Evolutionary conservation across 805 yeast species (phyloP).

Genomic region (Schizosaccharomyces cryophilus): DNA sequence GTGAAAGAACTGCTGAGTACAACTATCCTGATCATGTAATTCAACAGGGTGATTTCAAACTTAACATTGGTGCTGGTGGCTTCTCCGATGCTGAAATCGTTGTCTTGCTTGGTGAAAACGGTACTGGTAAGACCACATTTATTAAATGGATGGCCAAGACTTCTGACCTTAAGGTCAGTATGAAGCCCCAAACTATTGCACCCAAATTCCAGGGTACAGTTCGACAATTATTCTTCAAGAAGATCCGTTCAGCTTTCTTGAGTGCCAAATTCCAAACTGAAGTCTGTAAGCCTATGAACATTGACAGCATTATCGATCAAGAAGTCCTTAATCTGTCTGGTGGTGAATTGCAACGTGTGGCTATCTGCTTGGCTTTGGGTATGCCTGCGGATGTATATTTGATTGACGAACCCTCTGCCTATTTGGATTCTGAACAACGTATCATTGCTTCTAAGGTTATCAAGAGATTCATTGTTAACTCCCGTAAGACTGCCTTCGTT

Average conservation of each 20-base stretch:
- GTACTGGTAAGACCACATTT: slow-evolving; percentile 97
- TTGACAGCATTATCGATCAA: slow-evolving; percentile 86
- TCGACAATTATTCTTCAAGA: slow-evolving; percentile 88
- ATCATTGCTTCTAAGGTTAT: slow-evolving; percentile 95
- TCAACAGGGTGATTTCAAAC: slow-evolving; percentile 89
- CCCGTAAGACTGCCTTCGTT: slow-evolving; percentile 94
- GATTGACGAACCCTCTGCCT: slow-evolving; percentile 97
- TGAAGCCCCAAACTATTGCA: slow-evolving; percentile 98
- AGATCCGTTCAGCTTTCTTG: slow-evolving; percentile 78
- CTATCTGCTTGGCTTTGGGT: slow-evolving; percentile 87
- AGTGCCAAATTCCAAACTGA: slow-evolving; percentile 96
- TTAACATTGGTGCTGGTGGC: slow-evolving; percentile 62
- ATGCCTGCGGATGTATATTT: slow-evolving; percentile 83
- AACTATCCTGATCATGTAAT: slow-evolving; percentile 60
- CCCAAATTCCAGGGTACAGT: slow-evolving; percentile 98
- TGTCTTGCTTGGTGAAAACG: slow-evolving; percentile 99
- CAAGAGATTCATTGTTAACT: slow-evolving; percentile 82
- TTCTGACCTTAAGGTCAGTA: slow-evolving; percentile 75
- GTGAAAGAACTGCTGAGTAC: slow-evolving; percentile 59
- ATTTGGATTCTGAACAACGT: slow-evolving; percentile 98
- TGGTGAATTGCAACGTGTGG: slow-evolving; percentile 99
- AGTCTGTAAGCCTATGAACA: slow-evolving; percentile 81
- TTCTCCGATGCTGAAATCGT: slow-evolving; percentile 89
- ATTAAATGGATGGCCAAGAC: slow-evolving; percentile 78
- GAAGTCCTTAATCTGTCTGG: slow-evolving; percentile 95